Base-by-base conservation (phyloP, 805 yeast genomes). In the Starmerella roubikii region DNA sequence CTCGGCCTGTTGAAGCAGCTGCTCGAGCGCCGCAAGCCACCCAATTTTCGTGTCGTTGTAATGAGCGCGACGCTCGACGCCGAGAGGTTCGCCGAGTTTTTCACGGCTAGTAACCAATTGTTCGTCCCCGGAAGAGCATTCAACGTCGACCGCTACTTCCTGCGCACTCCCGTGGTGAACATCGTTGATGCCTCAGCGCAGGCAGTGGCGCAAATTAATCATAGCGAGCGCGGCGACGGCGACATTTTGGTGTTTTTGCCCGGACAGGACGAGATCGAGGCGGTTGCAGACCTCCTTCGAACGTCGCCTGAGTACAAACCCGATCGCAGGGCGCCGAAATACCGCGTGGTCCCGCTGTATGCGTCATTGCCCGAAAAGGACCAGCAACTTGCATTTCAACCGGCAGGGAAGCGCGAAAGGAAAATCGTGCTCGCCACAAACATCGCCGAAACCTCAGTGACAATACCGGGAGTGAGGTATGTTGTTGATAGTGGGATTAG, bases 61-160 rank as follows among this genome's bases (percentile, higher is more conserved):
- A 93, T 91, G 95, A 86, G 97, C 36, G 99, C 99, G 21, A 91
- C 99, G 0, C 66, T 91, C 41, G 93, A 91, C 58, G 97, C 97
- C 1, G 86, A 70, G 26, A 71, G 72, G 50, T 91, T 91, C 55
- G 74, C 93, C 32, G 58, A 66, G 17, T 91, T 86, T 57, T 91
- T 82, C 56, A 9, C 26, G 2, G 38, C 49, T 7, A 86, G 94
- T 1, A 91, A 86, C n/a, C 80, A 86, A 22, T 60, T 85, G 34
- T 83, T 67, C 49, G 82, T 91, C 3, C 93, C 85, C 58, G 99
- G 98, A 51, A 76, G 88, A 50, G 79, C 78, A 69, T 86, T 66
- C 57, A 80, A 84, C 1, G 98, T 91, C 1, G 72, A 81, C 19
- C 69, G 82, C 44, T 67, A 68, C 38, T 88, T 82, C 51, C 58